Percentiles rank a stretch among this genome's conserved stretches.
Evolutionary conservation across 768 basidiomycete species (phyloP).

Genomic region (Lanmaoa rubissima): DNA sequence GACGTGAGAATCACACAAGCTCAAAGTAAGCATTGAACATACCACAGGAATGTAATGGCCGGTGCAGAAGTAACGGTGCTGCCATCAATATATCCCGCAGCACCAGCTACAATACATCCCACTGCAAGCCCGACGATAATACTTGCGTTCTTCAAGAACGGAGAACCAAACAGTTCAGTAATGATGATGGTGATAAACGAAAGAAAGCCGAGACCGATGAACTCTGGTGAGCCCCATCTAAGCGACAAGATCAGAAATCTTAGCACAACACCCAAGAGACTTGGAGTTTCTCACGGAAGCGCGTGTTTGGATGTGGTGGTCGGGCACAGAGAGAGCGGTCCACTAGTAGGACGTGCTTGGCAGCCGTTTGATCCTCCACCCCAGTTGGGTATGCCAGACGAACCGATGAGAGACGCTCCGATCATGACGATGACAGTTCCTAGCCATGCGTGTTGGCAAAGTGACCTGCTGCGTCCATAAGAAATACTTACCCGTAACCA

Average conservation of each 20-base stretch:
- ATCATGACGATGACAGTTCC: constrained; percentile 81
- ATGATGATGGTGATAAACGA: constrained; percentile 75
- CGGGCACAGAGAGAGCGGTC: constrained; percentile 72
- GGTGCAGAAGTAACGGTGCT: constrained; percentile 66
- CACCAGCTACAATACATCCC: constrained; percentile 80
- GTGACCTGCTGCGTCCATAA: background rate
- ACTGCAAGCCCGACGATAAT: constrained; percentile 74
- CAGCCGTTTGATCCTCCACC: constrained; percentile 82
- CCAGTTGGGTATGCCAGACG: constrained; percentile 77
- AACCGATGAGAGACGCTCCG: constrained; percentile 72
- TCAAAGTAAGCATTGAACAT: background rate
- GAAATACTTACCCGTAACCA: constrained; percentile 59
- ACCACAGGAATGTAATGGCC: constrained; percentile 81
- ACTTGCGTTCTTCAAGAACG: constrained; percentile 79
- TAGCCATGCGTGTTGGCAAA: constrained; percentile 16
- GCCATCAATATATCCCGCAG: constrained; percentile 73
- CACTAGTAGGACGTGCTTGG: constrained; percentile 52
- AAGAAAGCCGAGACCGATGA: constrained; percentile 85
- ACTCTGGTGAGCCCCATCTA: constrained; percentile 79
- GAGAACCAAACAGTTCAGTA: constrained; percentile 80
- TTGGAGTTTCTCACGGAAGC: constrained; percentile 45
- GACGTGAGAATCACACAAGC: background rate
- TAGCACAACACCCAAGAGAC: background rate
- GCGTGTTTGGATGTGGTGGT: constrained; percentile 68
- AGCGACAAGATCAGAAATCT: background rate